Evolutionary conservation across 2,329 filamentous ascomycete species (phyloP).

Genomic region (Fusarium sp.): DNA sequence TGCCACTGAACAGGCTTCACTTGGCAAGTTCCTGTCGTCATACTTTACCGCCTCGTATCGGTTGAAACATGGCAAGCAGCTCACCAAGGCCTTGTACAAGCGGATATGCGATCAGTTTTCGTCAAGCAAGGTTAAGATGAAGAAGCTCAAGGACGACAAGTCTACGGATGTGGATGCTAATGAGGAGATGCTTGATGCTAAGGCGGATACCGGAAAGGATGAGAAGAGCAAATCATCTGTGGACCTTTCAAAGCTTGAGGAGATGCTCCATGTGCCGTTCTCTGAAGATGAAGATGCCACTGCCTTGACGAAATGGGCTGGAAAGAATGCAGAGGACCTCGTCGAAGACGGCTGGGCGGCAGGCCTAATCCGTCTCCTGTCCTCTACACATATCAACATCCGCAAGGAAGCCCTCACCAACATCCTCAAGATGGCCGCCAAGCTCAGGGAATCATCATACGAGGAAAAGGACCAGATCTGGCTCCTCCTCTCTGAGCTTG

Average conservation of each 20-base stretch:
- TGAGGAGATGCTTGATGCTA: conserved; percentile 33
- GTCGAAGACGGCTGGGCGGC: conserved; percentile 78
- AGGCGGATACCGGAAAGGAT: conserved; percentile 1
- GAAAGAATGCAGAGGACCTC: conserved; percentile 78
- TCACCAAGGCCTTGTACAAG: conserved; percentile 44
- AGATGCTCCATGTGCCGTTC: conserved; percentile 60
- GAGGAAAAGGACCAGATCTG: conserved; percentile 80
- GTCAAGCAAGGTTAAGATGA: conserved; percentile 39
- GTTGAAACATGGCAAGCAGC: conserved; percentile 54
- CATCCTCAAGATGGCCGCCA: conserved; percentile 69
- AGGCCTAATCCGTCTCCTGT: conserved; percentile 75
- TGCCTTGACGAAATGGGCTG: conserved; percentile 69
- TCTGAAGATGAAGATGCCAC: conserved; percentile 58
- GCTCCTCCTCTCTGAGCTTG: conserved; percentile 79
- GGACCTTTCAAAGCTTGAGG: conserved; percentile 56
- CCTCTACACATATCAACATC: conserved; percentile 76
- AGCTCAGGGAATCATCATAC: conserved; percentile 72
- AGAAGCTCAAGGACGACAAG: conserved; percentile 33
- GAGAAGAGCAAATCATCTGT: conserved; percentile 34
- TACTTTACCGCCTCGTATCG: conserved; percentile 63
- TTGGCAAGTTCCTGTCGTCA: conserved; percentile 65
- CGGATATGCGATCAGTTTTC: conserved; percentile 47
- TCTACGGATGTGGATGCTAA: conserved; percentile 19
- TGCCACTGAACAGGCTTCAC: conserved; percentile 52
- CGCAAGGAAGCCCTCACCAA: conserved; percentile 78